Base-by-base conservation (phyloP, 1,284 basidiomycete species). In the Phlebopus sp. region DNA sequence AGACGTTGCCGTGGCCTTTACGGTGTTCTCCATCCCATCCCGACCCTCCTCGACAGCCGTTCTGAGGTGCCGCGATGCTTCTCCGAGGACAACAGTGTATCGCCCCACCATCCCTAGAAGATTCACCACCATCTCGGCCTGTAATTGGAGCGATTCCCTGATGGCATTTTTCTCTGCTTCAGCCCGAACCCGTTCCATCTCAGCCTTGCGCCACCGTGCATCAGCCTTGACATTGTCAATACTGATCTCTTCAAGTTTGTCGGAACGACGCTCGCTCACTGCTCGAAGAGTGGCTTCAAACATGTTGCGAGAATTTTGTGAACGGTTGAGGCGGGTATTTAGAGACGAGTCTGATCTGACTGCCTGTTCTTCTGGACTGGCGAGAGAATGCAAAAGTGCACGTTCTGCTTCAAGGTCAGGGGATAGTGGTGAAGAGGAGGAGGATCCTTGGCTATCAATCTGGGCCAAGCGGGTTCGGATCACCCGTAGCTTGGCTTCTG, bases 271-370 rank as follows among this genome's bases (percentile, higher is more conserved):
- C 61, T 92, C 86, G 42, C 85, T 84, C 25, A 88, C 82, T 10
- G 88, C 89, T 21, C 86, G 82, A 55, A 97, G 78, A 27, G 87
- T 85, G 8, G 86, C 88, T 25, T 92, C 85, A 59, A 96, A 89
- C 73, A 93, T 87, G 30, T 83, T 82, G 42, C 76, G 77, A 11
- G 90, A 84, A 60, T 92, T 92, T 47, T 76, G 76, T 8, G 90
- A 86, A 8, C 82, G 80, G 57, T 82, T 78, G 15, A 91, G 66
- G 37, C 83, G 80, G 32, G 70, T 65, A 51, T 78, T 80, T 17
- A 90, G 67, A 0, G 77, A 62, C 4, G 86, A 85, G 51, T 83
- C 79, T 6, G 80, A 65, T 49, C 74, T 78, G 38, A 87, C 68
- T 19, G 76, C 77, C 38, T 81, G 73, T 60, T 94, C 90, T 62